Evolutionary conservation across 495 filamentous ascomycete species (phyloP).

Genomic region (Chlorociboria aeruginascens): DNA sequence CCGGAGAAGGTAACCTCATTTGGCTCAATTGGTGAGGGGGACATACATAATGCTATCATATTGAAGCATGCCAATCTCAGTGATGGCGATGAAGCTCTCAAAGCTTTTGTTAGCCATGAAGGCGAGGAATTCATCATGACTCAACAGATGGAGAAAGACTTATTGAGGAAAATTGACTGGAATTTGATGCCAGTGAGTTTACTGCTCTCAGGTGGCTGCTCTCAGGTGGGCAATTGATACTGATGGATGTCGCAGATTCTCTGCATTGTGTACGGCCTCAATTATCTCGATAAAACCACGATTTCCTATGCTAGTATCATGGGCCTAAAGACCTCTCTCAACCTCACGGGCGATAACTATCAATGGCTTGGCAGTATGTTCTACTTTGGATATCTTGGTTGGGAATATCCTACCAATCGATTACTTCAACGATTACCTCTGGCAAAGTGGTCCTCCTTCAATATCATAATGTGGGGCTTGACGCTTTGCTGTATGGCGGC

Average conservation of each 20-base stretch:
- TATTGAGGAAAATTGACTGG: constrained; percentile 46
- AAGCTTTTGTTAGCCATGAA: constrained; percentile 18
- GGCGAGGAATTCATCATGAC: constrained; percentile 20
- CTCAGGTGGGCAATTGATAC: background rate
- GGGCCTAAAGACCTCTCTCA: constrained; percentile 42
- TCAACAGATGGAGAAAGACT: constrained; percentile 29
- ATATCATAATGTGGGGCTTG: constrained; percentile 38
- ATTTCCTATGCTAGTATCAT: constrained; percentile 52
- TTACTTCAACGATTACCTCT: constrained; percentile 34
- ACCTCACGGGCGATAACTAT: constrained; percentile 39
- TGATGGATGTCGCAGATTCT: constrained; percentile 20
- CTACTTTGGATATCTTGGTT: constrained; percentile 27
- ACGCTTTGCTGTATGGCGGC: constrained; percentile 33
- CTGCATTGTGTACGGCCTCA: constrained; percentile 51
- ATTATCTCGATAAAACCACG: constrained; percentile 55
- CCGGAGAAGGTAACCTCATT: constrained; percentile 7
- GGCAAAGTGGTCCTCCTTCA: constrained; percentile 31
- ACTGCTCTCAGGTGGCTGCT: background rate
- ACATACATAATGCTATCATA: background rate
- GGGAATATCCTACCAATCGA: constrained; percentile 39
- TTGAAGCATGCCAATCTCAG: constrained; percentile 13
- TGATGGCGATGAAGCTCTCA: constrained; percentile 16
- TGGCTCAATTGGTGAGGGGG: constrained; percentile 2
- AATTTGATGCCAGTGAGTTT: constrained; percentile 45
- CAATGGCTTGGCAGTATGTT: constrained; percentile 40